Percentiles rank a stretch among this genome's conserved stretches.
Evolutionary conservation across 2,329 filamentous ascomycete species (phyloP).

Genomic region (Neonectria hederae): DNA sequence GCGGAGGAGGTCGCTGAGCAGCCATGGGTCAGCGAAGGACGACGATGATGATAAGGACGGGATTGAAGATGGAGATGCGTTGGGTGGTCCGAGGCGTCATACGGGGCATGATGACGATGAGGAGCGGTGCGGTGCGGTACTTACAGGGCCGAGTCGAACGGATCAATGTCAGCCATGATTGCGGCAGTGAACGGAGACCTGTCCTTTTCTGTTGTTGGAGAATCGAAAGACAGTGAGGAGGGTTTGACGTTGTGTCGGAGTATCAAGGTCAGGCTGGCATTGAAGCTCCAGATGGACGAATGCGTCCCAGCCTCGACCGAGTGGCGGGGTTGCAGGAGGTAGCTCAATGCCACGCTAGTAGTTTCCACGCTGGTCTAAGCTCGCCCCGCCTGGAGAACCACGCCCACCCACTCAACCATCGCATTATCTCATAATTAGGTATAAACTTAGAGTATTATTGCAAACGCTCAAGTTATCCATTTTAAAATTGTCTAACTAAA

Average conservation of each 20-base stretch:
- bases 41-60: background rate
- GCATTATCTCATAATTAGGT: too few relatives aligned
- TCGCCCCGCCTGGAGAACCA: too few relatives aligned
- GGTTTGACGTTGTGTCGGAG: constrained; percentile 2
- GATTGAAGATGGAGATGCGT: background rate
- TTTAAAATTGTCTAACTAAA: background rate
- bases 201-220: background rate
- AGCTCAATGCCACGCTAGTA: constrained; percentile 32
- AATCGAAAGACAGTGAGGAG: background rate
- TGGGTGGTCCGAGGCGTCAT: background rate
- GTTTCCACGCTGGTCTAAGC: constrained; percentile 19
- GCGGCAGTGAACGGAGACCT: background rate
- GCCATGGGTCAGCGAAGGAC: constrained; percentile 3
- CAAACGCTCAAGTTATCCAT: background rate
- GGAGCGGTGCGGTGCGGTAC: constrained; percentile 40
- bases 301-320: constrained; percentile 3
- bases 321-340: constrained; percentile 35
- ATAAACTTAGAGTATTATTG: background rate
- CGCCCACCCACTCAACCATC: too few relatives aligned
- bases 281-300: constrained; percentile 27
- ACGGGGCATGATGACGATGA: constrained; percentile 15
- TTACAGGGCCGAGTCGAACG: constrained; percentile 81
- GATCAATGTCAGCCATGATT: constrained; percentile 65
- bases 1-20: constrained; percentile 88
- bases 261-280: constrained; percentile 29